Base-by-base conservation (phyloP, 352 stramenopile genomes). In the Phytophthora brassicae region DNA sequence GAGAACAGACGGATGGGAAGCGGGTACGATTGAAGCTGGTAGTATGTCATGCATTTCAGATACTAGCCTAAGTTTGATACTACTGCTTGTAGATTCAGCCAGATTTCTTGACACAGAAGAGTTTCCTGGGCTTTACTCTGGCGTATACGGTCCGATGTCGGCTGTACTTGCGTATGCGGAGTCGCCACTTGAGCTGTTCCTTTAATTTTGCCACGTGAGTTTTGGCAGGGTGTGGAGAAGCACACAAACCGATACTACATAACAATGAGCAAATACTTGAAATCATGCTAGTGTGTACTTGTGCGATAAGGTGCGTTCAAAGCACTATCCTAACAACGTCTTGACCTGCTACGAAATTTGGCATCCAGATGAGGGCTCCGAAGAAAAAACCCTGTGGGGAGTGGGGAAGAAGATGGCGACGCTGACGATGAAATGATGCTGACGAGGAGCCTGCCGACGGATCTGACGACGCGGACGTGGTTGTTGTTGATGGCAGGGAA, bases 171-270 rank as follows among this genome's bases (percentile, higher is more conserved):
- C n/a, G n/a, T n/a, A n/a, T n/a, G n/a, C n/a, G n/a, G n/a, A n/a
- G n/a, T n/a, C n/a, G n/a, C n/a, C n/a, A n/a, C n/a, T n/a, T n/a
- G n/a, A n/a, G n/a, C n/a, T n/a, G 22, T 36, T 23, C 26, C 45
- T 38, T 17, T 62, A 24, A 28, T 71, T 20, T 42, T 67, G 13
- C 31, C 26, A 6, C 38, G 46, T 16, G 52, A 64, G 8, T 68
- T 68, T 28, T 64, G 47, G 47, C 3, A 26, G 17, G 6, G 22
- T 13, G 12, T 50, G 19, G 13, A 51, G 47, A 23, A 56, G 20
- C 48, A 56, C 16, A 29, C 31, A 41, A 56, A 22, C 22, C 42
- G 22, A 19, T 49, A 49, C 22, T 49, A 49, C 42, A 16, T 36
- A 36, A 36, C 31, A 13, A 3, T 13, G 8, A 36, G 16, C 31